Base-by-base conservation (phyloP, 768 basidiomycete species). In the Coprinopsis cinerea region DNA sequence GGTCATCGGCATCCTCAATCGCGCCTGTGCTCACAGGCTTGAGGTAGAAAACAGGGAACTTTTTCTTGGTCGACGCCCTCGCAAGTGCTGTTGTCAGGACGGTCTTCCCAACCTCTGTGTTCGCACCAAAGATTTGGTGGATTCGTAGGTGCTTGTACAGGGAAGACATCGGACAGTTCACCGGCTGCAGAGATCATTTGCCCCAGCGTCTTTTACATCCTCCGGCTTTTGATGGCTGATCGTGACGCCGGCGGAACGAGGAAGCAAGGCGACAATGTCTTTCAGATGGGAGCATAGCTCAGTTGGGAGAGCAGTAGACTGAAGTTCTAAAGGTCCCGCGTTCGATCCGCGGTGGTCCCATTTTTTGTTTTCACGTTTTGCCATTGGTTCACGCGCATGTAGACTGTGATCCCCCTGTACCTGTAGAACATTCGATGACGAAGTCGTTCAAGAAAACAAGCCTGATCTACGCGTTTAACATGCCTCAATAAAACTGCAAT, bases 101-200 rank as follows among this genome's bases (percentile, higher is more conserved):
- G 0, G 94, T 96, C 68, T 98, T 97, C 23, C 95, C 95, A 44
- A 97, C 93, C 65, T 92, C 84, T 1, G 95, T 98, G 67, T 95
- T 96, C 1, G 94, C 92, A 26, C 95, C 95, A 60, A 96, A 95
- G 52, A 97, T 72, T 63, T 95, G 91, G 64, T 93, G 89, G 25
- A 92, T 71, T 15, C 91, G 81, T 27, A 97, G 76, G 61, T 93
- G 77, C 59, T 80, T 83, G 73, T 88, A 94, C 39, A 98, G 82
- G 18, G 85, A 76, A 43, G 88, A 81, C 91, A 93, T 92, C 15
- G 15, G 30, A 15, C 30, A 7, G 30, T 9, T 7, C 7, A 32
- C 7, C 7, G 30, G 30, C 9, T 32, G 7, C 30, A 32, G 30
- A 15, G 30, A 32, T 15, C n/a, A n/a, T n/a, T n/a, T 32, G 30